A percentile compares a stretch with the other conserved stretches of the same genome.
Evolutionary conservation across 2,329 filamentous ascomycete species (phyloP).

Genomic region (Penicillium sp.): DNA sequence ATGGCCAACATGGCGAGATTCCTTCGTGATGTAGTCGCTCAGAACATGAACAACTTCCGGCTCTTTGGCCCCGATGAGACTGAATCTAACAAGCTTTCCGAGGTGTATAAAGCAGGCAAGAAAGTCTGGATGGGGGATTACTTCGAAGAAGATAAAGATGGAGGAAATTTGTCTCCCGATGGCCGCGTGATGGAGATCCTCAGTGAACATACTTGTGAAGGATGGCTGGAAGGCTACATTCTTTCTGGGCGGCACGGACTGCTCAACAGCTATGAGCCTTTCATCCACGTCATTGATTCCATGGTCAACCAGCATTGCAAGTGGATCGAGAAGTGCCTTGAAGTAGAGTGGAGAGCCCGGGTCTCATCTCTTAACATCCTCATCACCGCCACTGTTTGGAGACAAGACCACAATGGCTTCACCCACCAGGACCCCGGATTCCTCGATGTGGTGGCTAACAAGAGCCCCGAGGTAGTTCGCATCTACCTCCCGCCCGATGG

Average conservation of each 20-base stretch:
- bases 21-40: constrained; percentile 64
- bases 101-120: constrained; percentile 70
- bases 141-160: constrained; percentile 71
- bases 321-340: constrained; percentile 78
- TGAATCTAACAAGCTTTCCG: constrained; percentile 72
- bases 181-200: constrained; percentile 81
- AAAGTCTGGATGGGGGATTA: constrained; percentile 79
- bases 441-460: constrained; percentile 75
- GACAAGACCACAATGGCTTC: constrained; percentile 81
- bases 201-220: constrained; percentile 76
- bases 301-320: constrained; percentile 88
- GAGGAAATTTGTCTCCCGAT: constrained; percentile 65
- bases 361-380: constrained; percentile 76
- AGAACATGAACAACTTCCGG: constrained; percentile 67
- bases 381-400: constrained; percentile 74
- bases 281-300: constrained; percentile 78
- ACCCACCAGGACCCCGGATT: constrained; percentile 79
- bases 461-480: constrained; percentile 73
- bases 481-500: constrained; percentile 79
- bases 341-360: constrained; percentile 72
- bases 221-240: constrained; percentile 76
- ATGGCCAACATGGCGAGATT: constrained; percentile 69
- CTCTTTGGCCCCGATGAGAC: constrained; percentile 79
- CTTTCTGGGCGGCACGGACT: constrained; percentile 72
- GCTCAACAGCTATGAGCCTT: constrained; percentile 78